Conservation (phyloP, 345 rosid species). For the Linum lewisii region DNA sequence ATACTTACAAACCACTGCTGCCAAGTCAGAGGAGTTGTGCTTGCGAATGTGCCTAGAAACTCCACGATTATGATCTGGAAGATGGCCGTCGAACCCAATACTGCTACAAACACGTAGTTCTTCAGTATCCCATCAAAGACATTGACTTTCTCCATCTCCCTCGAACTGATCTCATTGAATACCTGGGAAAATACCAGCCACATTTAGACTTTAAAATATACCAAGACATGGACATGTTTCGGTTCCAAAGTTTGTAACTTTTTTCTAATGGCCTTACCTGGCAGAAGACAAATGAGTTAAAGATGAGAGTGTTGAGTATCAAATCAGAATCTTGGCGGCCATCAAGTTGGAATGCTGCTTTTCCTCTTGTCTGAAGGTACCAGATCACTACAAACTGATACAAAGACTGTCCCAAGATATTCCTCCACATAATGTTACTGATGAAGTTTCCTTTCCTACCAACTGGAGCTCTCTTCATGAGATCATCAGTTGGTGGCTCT, state of each 20-base stretch:
- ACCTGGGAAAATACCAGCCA: constrained; percentile 10
- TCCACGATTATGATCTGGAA: constrained; percentile 26
- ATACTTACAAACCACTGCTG: constrained; percentile 69
- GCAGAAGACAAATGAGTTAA: constrained; percentile 25
- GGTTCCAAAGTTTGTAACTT: background rate
- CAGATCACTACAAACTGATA: constrained; percentile 34
- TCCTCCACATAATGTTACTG: constrained; percentile 95
- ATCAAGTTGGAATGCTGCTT: constrained; percentile 17
- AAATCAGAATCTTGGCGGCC: constrained; percentile 41
- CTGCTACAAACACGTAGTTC: constrained; percentile 23
- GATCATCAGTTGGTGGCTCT: constrained; percentile 25
- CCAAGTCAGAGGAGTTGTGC: constrained; percentile 59
- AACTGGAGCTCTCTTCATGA: constrained; percentile 26
- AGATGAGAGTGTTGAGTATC: constrained; percentile 32
- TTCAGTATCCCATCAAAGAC: constrained; percentile 22
- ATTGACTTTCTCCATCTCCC: constrained; percentile 27
- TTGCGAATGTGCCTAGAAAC: constrained; percentile 29
- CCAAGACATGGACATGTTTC: background rate
- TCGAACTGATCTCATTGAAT: constrained; percentile 27
- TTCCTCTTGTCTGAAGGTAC: constrained; percentile 28
- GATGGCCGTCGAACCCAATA: constrained; percentile 14
- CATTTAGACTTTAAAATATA: background rate
- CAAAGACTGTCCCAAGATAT: constrained; percentile 77
- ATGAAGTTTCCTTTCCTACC: constrained; percentile 54
- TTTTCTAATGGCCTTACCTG: constrained; percentile 34